Conservation (phyloP, 352 stramenopile genomes). For the Phytophthora niederhauseri region DNA sequence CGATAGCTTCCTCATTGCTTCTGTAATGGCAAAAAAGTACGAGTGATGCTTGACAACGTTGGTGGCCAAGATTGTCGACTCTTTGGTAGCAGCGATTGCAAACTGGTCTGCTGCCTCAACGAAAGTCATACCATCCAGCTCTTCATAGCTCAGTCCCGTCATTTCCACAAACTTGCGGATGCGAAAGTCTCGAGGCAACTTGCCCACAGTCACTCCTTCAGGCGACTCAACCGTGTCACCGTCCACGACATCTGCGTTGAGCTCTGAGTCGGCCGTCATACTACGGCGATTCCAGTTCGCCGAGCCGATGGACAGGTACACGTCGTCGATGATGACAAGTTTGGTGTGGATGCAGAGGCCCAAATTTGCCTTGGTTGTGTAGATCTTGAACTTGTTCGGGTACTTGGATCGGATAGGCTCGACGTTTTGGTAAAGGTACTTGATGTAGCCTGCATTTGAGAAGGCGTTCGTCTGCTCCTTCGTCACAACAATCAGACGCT, state of each 20-base stretch:
- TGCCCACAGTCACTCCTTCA: constrained; percentile 36
- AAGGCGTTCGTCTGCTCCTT: constrained; percentile 32
- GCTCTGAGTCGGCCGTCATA: constrained; percentile 56
- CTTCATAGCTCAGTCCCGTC: constrained; percentile 40
- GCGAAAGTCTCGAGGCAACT: constrained; percentile 54
- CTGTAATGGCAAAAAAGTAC: neutral
- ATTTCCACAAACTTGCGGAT: constrained; percentile 67
- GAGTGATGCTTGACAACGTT: neutral
- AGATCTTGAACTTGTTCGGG: constrained; percentile 32
- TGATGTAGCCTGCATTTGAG: constrained; percentile 37
- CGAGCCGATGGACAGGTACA: constrained; percentile 58
- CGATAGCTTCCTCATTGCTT: neutral
- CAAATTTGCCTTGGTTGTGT: constrained; percentile 37
- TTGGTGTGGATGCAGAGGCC: constrained; percentile 60
- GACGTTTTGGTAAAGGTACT: constrained; percentile 58
- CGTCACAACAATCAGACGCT: constrained; percentile 53
- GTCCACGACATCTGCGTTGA: constrained; percentile 56
- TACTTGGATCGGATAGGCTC: constrained; percentile 34
- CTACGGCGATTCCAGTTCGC: constrained; percentile 58
- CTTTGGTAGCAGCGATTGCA: neutral
- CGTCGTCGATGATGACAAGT: constrained; percentile 58
- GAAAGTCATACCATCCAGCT: constrained; percentile 54
- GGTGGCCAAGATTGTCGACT: constrained; percentile 3
- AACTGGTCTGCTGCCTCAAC: constrained; percentile 41
- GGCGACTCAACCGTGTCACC: constrained; percentile 16